These are phyloP conservation scores for Mesembryanthemum crystallinum DNA, from an alignment of 148 eudicot genomes.

Conservation along the genomic window DNA sequence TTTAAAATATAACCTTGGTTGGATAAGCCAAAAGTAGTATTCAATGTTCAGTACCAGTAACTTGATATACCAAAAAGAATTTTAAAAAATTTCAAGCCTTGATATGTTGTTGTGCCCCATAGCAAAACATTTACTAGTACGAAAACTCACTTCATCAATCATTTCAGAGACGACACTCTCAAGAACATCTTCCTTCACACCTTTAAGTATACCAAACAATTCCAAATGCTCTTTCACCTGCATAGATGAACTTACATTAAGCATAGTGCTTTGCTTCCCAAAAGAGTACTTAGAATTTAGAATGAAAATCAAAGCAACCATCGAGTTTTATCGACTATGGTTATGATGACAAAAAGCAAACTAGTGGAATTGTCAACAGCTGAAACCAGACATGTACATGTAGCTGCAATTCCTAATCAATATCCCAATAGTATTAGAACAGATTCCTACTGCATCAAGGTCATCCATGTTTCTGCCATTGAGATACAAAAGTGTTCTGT, in stretches of 20 bases:
- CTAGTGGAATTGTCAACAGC: neutral
- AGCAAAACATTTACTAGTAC: neutral
- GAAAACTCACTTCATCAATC: slow-evolving; percentile 75
- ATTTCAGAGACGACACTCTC: slow-evolving; percentile 63
- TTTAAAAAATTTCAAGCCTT: neutral
- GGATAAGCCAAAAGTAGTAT: too few relatives aligned
- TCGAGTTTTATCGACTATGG: neutral
- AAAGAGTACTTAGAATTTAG: neutral
- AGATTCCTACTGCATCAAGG: neutral
- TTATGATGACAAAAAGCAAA: slow-evolving; percentile 7
- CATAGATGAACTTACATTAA: slow-evolving; percentile 14
- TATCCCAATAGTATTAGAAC: neutral
- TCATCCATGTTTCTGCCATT: neutral
- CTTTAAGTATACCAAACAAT: slow-evolving; percentile 82
- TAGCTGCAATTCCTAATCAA: neutral
- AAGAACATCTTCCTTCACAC: slow-evolving; percentile 66
- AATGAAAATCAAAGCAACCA: neutral
- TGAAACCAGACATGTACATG: neutral
- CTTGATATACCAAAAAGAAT: too few relatives aligned
- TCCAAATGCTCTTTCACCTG: slow-evolving; percentile 99
- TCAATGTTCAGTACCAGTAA: too few relatives aligned
- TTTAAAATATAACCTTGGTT: too few relatives aligned
- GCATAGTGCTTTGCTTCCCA: slow-evolving; percentile 4
- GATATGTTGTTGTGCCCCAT: neutral
- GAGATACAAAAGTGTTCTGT: neutral